Base-by-base conservation (phyloP, 2,329 filamentous ascomycete genomes). In the Penicillium italicum region DNA sequence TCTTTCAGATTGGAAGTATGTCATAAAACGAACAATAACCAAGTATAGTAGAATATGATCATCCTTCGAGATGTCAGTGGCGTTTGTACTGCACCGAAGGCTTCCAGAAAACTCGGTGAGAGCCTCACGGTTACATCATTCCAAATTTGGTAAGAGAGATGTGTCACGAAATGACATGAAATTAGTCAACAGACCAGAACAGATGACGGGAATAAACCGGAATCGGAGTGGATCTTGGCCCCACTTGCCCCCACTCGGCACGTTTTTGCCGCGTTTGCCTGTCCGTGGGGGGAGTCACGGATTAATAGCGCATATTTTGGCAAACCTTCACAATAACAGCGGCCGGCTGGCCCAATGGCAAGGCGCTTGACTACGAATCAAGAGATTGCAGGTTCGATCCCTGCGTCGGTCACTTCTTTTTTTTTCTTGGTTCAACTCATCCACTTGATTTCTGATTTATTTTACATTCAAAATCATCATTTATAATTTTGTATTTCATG, bases 331-430 rank as follows among this genome's bases (percentile, higher is more conserved):
- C 36, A 66, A 53, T 22, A 41, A 6, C 2, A 10, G 1, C 49
- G 67, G 66, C 61, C 66, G 64, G 65, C 67, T 76, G 74, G 75
- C 75, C 74, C 74, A 77, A 77, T 77, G 76, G 76, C 71, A 78
- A 77, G 75, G 76, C 75, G 76, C 74, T 77, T 77, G 76, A 78
- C 76, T 78, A 77, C 76, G 76, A 76, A 77, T 78, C 76, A 77
- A 76, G 73, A 77, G 76, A 77, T 77, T 78, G 74, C 71, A 76
- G 75, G 76, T 77, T 77, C 75, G 74, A 77, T 46, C 63, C 70
- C 70, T 71, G 69, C 69, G 70, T 72, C 67, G 69, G 69, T 72
- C 70, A 72, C 42, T 56, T 10, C 56, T 66, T 66, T 68, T 56
- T n/a, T 0, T 18, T 20, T 16, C 30, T 18, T n/a, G n/a, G 3